Base-by-base conservation (phyloP, 169 alveolate species). In the Cryptosporidium sp. region DNA sequence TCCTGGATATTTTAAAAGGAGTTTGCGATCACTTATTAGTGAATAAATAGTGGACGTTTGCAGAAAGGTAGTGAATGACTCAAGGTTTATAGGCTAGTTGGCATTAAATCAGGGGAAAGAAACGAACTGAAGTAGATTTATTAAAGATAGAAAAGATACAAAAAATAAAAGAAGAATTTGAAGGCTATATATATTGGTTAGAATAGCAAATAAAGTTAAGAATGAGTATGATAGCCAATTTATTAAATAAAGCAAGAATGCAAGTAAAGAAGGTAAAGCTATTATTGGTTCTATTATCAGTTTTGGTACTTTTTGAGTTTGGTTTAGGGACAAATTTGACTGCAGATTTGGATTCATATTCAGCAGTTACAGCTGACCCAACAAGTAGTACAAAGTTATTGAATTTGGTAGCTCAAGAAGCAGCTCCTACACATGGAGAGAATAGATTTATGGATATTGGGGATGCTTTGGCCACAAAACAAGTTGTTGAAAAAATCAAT, bases 361-460 rank as follows among this genome's bases (percentile, higher is more conserved):
- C 89, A 26, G 68, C 62, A 26, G 7, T 80, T 29, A 37, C 89
- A 39, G 89, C 26, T 5, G 48, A 80, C 37, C 75, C 52, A 9
- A 35, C 26, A 14, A 80, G 80, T 12, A 80, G 89, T 26, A 7
- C 16, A 7, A 61, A 65, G 29, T 41, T 80, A 29, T 41, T 80
- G 31, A 50, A 41, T 39, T n/a, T 80, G 3, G 75, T 80, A 5
- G 89, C 89, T 10, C 41, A 45, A 31, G 89, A 80, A 29, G 89
- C 89, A 62, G 67, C 14, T 61, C 73, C 73, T 18, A 1, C 65
- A 37, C 51, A 62, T 80, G 89, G 89, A 9, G 89, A 39, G 41
- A 80, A 65, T 23, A 59, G 68, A 45, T 65, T 65, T 6, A 12
- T 41, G 14, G 51, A 16, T 12, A 26, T 65, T 33, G 55, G 45